These are phyloP conservation scores for Wickerhamomyces sp. DNA, from an alignment of 1,139 yeast species.

Conservation along the genomic window DNA sequence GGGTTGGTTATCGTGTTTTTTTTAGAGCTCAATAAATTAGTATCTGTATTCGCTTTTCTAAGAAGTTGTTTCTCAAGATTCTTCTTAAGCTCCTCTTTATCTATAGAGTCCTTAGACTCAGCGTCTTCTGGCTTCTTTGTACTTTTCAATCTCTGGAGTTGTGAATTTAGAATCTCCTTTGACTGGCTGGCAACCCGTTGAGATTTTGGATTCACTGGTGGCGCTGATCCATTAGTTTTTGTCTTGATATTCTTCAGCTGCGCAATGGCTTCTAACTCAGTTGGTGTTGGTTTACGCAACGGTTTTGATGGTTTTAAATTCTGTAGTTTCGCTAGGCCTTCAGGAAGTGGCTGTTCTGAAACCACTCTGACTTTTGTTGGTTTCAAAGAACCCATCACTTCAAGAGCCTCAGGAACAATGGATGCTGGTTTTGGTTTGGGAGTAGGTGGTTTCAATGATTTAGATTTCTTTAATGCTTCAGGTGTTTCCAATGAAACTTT, in stretches of 20 bases:
- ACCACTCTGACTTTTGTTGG: slow-evolving; percentile 4
- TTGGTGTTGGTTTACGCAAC: slow-evolving; percentile 15
- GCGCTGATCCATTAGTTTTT: slow-evolving; percentile 1
- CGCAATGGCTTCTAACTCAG: slow-evolving; percentile 32
- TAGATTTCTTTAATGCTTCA: slow-evolving; percentile 7
- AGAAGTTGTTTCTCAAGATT: slow-evolving; percentile 18
- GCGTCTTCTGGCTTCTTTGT: not conserved
- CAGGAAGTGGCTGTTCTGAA: slow-evolving; percentile 7
- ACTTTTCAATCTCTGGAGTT: slow-evolving; percentile 9
- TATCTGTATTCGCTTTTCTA: slow-evolving; percentile 7
- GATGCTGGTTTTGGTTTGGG: slow-evolving; percentile 21
- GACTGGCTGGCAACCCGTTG: slow-evolving; percentile 11
- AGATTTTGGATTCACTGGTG: slow-evolving; percentile 8
- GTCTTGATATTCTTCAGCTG: slow-evolving; percentile 30
- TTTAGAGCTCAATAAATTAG: not conserved
- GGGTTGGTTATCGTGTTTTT: not conserved
- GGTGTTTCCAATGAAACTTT: slow-evolving; percentile 4
- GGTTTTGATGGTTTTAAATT: slow-evolving; percentile 20
- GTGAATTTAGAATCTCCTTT: slow-evolving; percentile 9
- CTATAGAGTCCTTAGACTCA: not conserved
- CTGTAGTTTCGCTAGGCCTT: slow-evolving; percentile 11
- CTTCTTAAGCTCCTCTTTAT: slow-evolving; percentile 13
- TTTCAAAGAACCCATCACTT: slow-evolving; percentile 7
- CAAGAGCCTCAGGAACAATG: slow-evolving; percentile 23
- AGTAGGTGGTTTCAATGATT: slow-evolving; percentile 23